phyloP scores from a whole-genome alignment of 208 protist genomes.

The Acanthamoeba triangularis region DNA sequence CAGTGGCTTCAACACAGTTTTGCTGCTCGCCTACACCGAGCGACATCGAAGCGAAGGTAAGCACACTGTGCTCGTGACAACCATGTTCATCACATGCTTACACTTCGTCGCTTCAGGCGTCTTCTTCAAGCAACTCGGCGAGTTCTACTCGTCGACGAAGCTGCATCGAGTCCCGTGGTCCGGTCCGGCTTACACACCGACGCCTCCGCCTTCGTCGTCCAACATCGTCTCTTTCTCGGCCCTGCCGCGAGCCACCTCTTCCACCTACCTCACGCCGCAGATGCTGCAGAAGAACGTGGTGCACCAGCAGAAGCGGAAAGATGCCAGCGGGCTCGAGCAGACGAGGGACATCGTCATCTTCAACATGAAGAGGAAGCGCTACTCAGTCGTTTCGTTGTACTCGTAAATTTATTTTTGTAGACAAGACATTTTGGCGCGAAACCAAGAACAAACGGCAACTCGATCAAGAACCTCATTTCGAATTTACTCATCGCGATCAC shows the following conservation, averaged over 20 bases:
- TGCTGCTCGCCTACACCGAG: slow-evolving; percentile 39
- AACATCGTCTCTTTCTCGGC: slow-evolving; percentile 22
- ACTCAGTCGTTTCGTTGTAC: slow-evolving; percentile 41
- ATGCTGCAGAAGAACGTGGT: slow-evolving; percentile 31
- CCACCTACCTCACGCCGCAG: slow-evolving; percentile 6
- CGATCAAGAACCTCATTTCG: not conserved
- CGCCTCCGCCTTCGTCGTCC: not conserved
- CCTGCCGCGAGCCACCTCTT: not conserved
- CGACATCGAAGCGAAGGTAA: slow-evolving; percentile 44
- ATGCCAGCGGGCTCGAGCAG: not conserved
- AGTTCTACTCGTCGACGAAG: slow-evolving; percentile 39
- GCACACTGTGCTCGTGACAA: not conserved
- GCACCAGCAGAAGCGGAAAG: not conserved
- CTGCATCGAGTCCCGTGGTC: not conserved
- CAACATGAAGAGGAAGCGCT: slow-evolving; percentile 67
- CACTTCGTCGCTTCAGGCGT: not conserved
- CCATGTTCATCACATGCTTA: not conserved
- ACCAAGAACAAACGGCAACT: not conserved
- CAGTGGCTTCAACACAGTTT: slow-evolving; percentile 56
- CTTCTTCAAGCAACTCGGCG: slow-evolving; percentile 40
- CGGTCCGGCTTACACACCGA: not conserved
- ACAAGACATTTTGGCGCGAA: not conserved
- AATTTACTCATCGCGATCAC: not conserved
- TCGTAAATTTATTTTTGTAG: not conserved
- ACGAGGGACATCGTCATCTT: slow-evolving; percentile 63